phyloP scores from a whole-genome alignment of 2,329 filamentous ascomycete genomes.

The Cladorrhinum sp. region DNA sequence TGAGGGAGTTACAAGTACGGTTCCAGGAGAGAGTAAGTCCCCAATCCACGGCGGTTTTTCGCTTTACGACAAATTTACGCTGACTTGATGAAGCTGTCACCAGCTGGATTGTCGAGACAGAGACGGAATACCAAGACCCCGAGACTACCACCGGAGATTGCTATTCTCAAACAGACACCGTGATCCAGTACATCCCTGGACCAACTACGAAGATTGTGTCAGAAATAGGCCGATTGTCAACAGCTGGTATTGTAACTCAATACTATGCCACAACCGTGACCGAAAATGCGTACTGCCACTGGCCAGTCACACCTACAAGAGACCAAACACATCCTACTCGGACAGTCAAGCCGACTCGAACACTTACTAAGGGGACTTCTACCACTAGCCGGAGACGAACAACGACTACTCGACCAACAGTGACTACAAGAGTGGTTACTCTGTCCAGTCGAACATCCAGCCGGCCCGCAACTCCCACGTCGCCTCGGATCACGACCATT shows the following conservation, averaged over 20 bases:
- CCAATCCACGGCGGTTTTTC: no score
- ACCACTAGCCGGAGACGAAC: not conserved
- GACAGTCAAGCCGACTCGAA: conserved; percentile 5
- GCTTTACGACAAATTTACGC: not conserved
- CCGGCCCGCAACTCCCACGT: not conserved
- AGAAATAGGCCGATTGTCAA: conserved; percentile 16
- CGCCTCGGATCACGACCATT: conserved; percentile 9
- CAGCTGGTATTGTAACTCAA: conserved; percentile 19
- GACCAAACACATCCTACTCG: conserved; percentile 17
- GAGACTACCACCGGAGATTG: conserved; percentile 18
- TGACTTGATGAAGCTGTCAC: conserved; percentile 14
- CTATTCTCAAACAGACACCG: conserved; percentile 18
- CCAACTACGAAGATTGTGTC: conserved; percentile 16
- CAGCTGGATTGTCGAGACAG: conserved; percentile 16
- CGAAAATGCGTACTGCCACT: conserved; percentile 21
- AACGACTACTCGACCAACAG: conserved; percentile 8
- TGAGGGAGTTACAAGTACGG: conserved; percentile 19
- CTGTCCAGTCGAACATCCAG: conserved; percentile 5
- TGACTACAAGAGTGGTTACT: conserved; percentile 14
- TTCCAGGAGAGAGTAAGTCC: conserved; percentile 15
- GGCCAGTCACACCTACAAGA: conserved; percentile 15
- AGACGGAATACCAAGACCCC: conserved; percentile 16
- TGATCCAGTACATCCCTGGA: conserved; percentile 23
- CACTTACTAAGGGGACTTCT: not conserved
- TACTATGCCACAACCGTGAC: conserved; percentile 20